These are phyloP conservation scores for Leccinum broughii DNA, from an alignment of 768 basidiomycete species.

Conservation along the genomic window DNA sequence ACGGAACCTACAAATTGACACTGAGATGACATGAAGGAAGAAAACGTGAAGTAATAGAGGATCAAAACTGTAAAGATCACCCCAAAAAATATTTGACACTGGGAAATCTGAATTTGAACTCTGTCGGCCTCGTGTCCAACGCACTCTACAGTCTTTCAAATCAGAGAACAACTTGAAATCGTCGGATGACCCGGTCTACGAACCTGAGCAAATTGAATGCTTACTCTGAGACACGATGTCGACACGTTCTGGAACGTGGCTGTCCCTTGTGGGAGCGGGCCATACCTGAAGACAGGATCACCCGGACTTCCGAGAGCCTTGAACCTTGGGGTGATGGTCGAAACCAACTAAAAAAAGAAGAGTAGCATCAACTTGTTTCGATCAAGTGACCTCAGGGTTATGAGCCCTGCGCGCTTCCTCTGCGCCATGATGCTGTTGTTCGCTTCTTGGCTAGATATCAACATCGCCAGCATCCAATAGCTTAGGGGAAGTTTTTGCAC, in stretches of 20 bases:
- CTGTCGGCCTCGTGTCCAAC: background rate
- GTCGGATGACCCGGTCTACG: background rate
- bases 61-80: constrained; percentile 8
- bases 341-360: background rate
- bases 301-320: too few species aligned
- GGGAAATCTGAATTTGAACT: background rate
- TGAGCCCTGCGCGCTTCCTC: constrained; percentile 51
- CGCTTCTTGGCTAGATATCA: too few species aligned
- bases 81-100: constrained; percentile 10
- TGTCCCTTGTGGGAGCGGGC: background rate
- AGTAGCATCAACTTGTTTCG: constrained; percentile 46
- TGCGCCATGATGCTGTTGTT: constrained; percentile 45
- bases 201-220: background rate
- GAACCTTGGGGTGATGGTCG: too few species aligned
- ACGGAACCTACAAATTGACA: background rate
- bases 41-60: constrained; percentile 11
- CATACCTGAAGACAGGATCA: background rate
- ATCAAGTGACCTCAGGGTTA: constrained; percentile 52
- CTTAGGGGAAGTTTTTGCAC: background rate
- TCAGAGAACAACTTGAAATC: background rate
- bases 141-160: background rate
- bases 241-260: background rate
- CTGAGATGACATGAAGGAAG: background rate
- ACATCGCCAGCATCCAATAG: background rate
- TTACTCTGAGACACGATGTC: background rate